Percentiles rank a stretch among this genome's conserved stretches.
Conservation (phyloP, 495 filamentous ascomycete genomes). For the Astrothelium macrocarpum region DNA sequence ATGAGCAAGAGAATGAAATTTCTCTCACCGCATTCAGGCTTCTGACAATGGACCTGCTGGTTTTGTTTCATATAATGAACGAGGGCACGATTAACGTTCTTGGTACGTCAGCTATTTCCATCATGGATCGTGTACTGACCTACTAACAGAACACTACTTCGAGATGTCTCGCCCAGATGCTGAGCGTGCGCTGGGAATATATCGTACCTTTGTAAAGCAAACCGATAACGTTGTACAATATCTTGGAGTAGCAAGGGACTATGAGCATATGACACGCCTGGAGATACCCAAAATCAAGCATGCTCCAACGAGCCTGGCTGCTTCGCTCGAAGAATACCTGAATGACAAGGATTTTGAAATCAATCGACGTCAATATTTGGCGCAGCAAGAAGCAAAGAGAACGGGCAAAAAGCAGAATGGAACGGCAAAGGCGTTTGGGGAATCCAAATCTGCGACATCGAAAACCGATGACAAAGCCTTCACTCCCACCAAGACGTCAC, state of each 20-base stretch:
- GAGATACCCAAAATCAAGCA: constrained; percentile 98
- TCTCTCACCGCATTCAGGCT: constrained; percentile 92
- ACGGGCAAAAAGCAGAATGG: constrained; percentile 36
- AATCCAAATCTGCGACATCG: constrained; percentile 21
- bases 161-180: constrained; percentile 95
- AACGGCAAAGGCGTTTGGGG: constrained; percentile 21
- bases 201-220: constrained; percentile 84
- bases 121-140: constrained; percentile 14
- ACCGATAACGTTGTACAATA: constrained; percentile 90
- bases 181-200: constrained; percentile 82
- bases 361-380: constrained; percentile 82
- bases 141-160: constrained; percentile 76
- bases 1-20: constrained; percentile 94
- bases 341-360: constrained; percentile 95
- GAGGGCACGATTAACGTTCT: constrained; percentile 97
- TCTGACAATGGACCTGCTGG: constrained; percentile 80
- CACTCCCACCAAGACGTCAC: constrained; percentile 17
- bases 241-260: constrained; percentile 74
- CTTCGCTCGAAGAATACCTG: constrained; percentile 87
- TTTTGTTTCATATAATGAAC: constrained; percentile 90
- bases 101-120: constrained; percentile 43
- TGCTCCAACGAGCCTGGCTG: constrained; percentile 80
- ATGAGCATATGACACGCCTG: constrained; percentile 80
- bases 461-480: constrained; percentile 24
- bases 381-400: constrained; percentile 74